phyloP scores from a whole-genome alignment of 1,284 basidiomycete species.

The Malassezia pachydermatis region DNA sequence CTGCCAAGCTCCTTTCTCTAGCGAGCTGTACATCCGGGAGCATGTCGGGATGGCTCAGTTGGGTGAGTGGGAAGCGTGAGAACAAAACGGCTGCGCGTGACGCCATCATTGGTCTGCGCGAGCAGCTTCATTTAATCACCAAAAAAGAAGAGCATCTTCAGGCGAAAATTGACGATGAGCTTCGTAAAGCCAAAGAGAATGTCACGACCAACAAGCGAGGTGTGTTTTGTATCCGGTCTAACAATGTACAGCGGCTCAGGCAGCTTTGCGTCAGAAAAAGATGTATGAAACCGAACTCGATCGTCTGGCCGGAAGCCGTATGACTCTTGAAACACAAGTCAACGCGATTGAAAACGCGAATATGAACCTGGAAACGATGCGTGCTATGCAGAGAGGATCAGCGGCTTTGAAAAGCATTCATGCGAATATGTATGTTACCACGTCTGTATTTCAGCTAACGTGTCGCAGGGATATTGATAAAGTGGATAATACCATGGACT shows the following conservation, averaged over 20 bases:
- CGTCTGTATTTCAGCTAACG: neutral
- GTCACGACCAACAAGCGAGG: constrained; percentile 87
- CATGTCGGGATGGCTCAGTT: constrained; percentile 47
- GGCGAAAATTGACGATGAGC: constrained; percentile 93
- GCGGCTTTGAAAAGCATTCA: constrained; percentile 87
- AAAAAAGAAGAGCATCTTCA: constrained; percentile 97
- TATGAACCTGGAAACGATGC: constrained; percentile 95
- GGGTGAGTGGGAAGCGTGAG: constrained; percentile 43
- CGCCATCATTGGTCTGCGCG: constrained; percentile 50
- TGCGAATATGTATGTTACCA: constrained; percentile 56
- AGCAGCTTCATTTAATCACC: constrained; percentile 71
- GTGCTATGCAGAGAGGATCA: constrained; percentile 91
- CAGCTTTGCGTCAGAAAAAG: constrained; percentile 92
- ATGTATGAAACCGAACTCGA: constrained; percentile 79
- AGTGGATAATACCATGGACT: constrained; percentile 83
- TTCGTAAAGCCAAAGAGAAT: constrained; percentile 81
- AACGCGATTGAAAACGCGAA: constrained; percentile 96
- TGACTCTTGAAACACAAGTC: constrained; percentile 91
- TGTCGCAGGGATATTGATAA: constrained; percentile 67
- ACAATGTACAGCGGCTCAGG: constrained; percentile 43
- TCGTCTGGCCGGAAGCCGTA: constrained; percentile 68
- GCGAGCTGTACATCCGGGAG: neutral
- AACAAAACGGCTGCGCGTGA: constrained; percentile 48
- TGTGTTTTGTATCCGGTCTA: constrained; percentile 51
- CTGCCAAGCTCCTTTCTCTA: neutral